Percentiles rank a stretch among this genome's conserved stretches.
Conservation (phyloP, 192 early-diverging fungal species). For the Kickxella alabastrina region DNA sequence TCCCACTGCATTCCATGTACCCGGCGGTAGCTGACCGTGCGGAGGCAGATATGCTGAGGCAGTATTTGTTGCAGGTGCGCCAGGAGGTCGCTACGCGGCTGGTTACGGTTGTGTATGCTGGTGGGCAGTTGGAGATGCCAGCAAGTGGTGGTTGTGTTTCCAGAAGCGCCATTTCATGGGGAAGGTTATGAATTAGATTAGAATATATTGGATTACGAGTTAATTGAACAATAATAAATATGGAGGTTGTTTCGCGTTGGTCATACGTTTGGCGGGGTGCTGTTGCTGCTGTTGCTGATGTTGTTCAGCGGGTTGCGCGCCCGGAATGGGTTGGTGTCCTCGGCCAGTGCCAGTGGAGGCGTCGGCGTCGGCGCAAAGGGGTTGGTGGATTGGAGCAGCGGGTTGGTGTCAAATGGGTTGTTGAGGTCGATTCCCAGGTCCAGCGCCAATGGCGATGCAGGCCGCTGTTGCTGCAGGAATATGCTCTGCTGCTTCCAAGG, state of each 20-base stretch:
- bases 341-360: too few relatives aligned
- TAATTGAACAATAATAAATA: too few relatives aligned
- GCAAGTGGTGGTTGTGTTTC: constrained; percentile 99
- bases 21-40: constrained; percentile 61
- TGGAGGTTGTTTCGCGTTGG: too few relatives aligned
- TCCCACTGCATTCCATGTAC: constrained; percentile 92
- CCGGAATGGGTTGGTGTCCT: constrained; percentile 15
- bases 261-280: too few relatives aligned
- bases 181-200: constrained; percentile 58
- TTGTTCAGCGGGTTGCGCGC: too few relatives aligned
- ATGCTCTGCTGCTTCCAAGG: too few relatives aligned
- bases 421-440: constrained; percentile 1
- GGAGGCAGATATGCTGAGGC: constrained; percentile 78
- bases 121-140: constrained; percentile 55
- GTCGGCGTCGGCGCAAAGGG: constrained; percentile 8
- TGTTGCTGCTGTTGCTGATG: too few relatives aligned
- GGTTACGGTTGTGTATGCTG: constrained; percentile 66
- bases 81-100: constrained; percentile 82
- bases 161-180: constrained; percentile 99
- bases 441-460: neutral
- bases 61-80: constrained; percentile 87
- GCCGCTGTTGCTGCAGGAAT: neutral
- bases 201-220: neutral
- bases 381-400: constrained; percentile 5
- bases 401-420: constrained; percentile 7